Evolutionary conservation across 768 basidiomycete genomes (phyloP), one percentile per base, ranked within the genome.

Genomic region (Lentinula edodes): DNA sequence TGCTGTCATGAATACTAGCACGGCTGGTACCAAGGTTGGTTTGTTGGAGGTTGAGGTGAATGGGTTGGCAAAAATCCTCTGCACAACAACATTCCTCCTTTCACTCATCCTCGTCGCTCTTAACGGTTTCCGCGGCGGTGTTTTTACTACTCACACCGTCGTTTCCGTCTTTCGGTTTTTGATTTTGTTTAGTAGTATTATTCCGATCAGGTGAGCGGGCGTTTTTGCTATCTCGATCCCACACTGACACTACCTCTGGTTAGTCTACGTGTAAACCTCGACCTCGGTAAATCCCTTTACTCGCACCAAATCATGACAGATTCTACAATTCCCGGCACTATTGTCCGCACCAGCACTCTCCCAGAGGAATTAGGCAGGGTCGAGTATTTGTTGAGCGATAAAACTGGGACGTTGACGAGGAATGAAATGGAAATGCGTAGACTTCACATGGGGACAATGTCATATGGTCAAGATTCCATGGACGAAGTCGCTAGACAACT

Each of bases 381-480:
- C 62, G 94, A 97, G 66, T 98, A 98, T 74, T 78, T 99, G 42
- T 77, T 99, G 20, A 97, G 93, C 65, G 97, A 99, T 71, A 99
- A 99, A 78, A 99, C 97, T 5, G 97, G 97, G 0, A 99, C 97
- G 7, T 74, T 98, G 64, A 99, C 97, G 0, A 92, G 98, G 72
- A 99, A 99, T 70, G 96, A 98, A 72, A 99, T 99, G 97, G 96
- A 98, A 74, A 91, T 98, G 90, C 95, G 90, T 80, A 99, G 97
- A 72, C 78, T 99, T 34, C 97, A 98, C 69, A 93, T 98, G 90
- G 97, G 97, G 5, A 99, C 97, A 1, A 93, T 98, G 84, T 95
- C 93, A 0, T 99, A 95, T 69, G 95, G 93, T 1, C 88, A 79
- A 64, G 97, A 99, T 67, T 89, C 97, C n/a, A 98, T 99, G 96